Base-by-base conservation (phyloP, 352 stramenopile species). In the Thraustochytrium striatum region DNA sequence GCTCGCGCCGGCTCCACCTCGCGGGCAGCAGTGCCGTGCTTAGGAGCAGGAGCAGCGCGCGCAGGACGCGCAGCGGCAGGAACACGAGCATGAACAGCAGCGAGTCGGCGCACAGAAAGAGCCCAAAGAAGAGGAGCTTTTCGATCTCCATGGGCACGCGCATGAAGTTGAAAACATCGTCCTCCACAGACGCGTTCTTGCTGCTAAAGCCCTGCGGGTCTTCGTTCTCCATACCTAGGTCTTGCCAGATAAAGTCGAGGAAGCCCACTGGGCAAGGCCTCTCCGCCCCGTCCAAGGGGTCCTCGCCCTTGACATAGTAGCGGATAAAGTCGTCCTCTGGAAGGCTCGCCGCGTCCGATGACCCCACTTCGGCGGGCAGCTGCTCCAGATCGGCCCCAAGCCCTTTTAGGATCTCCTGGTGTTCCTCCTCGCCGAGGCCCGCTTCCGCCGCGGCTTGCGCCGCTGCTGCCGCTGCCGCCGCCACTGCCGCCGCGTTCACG, bases 51-150 rank as follows among this genome's bases (percentile, higher is more conserved):
- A 69, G 87, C 81, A 91, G 86, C 36, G 86, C 84, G 68, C 91
- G 89, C 57, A 97, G 81, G 78, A 98, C 89, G 82, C 90, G 82
- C 62, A 99, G 82, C 11, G 95, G 95, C 36, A 98, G 85, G 83
- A 98, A 97, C 61, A 95, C 98, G 70, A 98, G 92, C 43, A 97
- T 88, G 87, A 98, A 98, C 2, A 99, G 85, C 81, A 99, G 98
- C 57, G 91, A 97, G 86, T 99, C 95, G 28, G 97, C 85, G 69
- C 91, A 97, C 35, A 98, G 87, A 11, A 97, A 89, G 57, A 98
- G 91, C 28, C 94, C 94, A 82, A 98, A 98, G 9, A 89, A 81
- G 58, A 98, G 90, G 33, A 98, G 85, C 68, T 85, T 82, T 85
- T 95, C 91, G 21, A 94, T 70, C 39, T 87, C 83, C 13, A 82